A percentile compares a stretch with the other conserved stretches of the same genome.
These are phyloP conservation scores for Diaporthe batatas DNA, from an alignment of 2,329 filamentous ascomycete species.

Conservation along the genomic window DNA sequence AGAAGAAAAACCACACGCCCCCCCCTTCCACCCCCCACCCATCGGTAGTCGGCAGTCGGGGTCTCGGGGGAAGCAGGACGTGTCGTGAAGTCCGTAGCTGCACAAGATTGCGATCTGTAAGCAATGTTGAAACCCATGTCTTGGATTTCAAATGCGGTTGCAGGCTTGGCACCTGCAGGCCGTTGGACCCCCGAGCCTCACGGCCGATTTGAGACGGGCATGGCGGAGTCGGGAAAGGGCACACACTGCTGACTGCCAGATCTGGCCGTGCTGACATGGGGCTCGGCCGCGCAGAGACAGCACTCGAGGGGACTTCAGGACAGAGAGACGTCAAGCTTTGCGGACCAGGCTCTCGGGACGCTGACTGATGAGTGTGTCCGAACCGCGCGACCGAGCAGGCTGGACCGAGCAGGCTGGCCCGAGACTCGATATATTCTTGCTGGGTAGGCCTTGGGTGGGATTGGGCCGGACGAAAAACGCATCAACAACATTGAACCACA, in stretches of 20 bases:
- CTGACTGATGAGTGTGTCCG: background rate
- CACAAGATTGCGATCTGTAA: constrained; percentile 18
- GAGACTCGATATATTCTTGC: background rate
- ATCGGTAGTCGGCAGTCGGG: background rate
- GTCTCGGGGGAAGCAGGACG: background rate
- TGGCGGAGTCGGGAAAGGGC: background rate
- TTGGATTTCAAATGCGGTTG: constrained; percentile 31
- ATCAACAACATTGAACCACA: background rate
- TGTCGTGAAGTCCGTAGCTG: background rate
- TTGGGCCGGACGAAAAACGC: background rate
- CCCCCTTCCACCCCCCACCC: too few relatives aligned
- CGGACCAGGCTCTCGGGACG: constrained; percentile 19
- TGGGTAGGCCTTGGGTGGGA: background rate
- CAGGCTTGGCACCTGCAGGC: constrained; percentile 16
- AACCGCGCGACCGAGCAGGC: constrained; percentile 17
- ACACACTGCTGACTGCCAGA: constrained; percentile 7
- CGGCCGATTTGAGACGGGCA: constrained; percentile 11
- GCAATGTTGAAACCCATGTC: constrained; percentile 26
- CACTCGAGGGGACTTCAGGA: too few relatives aligned
- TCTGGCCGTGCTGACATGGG: background rate
- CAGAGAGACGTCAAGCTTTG: constrained; percentile 4
- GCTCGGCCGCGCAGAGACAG: too few relatives aligned
- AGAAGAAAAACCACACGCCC: background rate
- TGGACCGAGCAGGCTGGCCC: background rate
- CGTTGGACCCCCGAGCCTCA: background rate